A percentile compares a stretch with the other conserved stretches of the same genome.
These are phyloP conservation scores for Arthrocladium fulminans DNA, from an alignment of 2,329 filamentous ascomycete species.

Conservation along the genomic window DNA sequence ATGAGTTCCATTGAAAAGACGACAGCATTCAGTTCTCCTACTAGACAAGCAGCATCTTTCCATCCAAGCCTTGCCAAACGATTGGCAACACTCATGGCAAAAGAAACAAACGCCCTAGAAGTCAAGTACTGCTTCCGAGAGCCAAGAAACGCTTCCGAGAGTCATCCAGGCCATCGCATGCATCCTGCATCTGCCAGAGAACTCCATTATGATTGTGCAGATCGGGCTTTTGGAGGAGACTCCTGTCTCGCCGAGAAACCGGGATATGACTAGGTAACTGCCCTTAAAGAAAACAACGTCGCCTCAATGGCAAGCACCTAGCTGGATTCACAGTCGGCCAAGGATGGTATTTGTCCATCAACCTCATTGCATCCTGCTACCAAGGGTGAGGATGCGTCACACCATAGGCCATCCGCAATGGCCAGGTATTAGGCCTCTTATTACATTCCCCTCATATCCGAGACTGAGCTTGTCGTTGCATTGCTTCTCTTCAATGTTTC, in stretches of 20 bases:
- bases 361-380: no score
- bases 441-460: no score
- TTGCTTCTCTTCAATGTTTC: no score
- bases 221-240: conserved; percentile 66
- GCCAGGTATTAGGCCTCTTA: no score
- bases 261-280: conserved; percentile 51
- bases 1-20: conserved; percentile 53
- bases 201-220: conserved; percentile 61
- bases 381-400: no score
- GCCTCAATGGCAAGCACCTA: conserved; percentile 66
- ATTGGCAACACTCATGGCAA: conserved; percentile 58
- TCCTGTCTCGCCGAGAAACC: conserved; percentile 59
- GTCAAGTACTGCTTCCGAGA: no score
- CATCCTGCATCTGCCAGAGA: conserved; percentile 63
- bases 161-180: conserved; percentile 66
- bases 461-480: no score
- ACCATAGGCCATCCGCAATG: no score
- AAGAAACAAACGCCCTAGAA: conserved; percentile 57
- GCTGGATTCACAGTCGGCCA: conserved; percentile 53
- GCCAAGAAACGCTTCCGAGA: no score
- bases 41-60: conserved; percentile 62
- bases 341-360: no score
- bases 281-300: conserved; percentile 57
- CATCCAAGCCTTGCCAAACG: conserved; percentile 55
- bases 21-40: conserved; percentile 71